Conservation (phyloP, 2,329 filamentous ascomycete genomes). For the Fusarium pseudograminearum region DNA sequence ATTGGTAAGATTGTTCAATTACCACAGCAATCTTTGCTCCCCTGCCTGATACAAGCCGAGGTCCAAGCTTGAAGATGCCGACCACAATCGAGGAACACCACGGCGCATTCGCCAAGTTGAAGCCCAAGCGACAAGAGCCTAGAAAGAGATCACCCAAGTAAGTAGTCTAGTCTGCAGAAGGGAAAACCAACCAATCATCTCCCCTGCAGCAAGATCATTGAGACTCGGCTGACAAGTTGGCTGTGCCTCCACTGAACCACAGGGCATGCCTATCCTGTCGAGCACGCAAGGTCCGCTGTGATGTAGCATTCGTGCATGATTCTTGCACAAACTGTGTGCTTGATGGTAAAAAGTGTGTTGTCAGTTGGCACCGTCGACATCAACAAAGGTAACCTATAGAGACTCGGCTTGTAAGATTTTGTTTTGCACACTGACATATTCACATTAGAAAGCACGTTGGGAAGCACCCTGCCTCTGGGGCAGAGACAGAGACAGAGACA, state of each 20-base stretch:
- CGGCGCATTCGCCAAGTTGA: background rate
- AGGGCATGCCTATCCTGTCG: slow-evolving; percentile 1
- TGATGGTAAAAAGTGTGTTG: background rate
- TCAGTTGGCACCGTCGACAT: background rate
- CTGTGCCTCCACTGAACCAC: background rate
- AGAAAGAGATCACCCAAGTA: slow-evolving; percentile 7
- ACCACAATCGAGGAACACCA: background rate
- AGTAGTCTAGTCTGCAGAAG: background rate
- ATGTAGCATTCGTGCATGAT: background rate
- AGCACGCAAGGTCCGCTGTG: slow-evolving; percentile 1
- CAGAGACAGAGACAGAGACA: background rate
- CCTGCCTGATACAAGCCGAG: background rate
- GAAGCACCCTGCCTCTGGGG: background rate
- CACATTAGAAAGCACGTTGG: background rate
- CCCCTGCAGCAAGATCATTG: too few species aligned
- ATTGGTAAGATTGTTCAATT: background rate
- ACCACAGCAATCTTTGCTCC: background rate
- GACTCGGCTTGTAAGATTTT: background rate
- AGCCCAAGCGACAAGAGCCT: background rate
- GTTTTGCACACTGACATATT: background rate
- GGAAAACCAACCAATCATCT: background rate
- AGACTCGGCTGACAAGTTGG: background rate
- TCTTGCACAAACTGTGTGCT: slow-evolving; percentile 4
- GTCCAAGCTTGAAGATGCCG: background rate
- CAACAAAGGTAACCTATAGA: background rate